Evolutionary conservation across 495 filamentous ascomycete genomes (phyloP).

Genomic region (Penicillium macrosclerotiorum): DNA sequence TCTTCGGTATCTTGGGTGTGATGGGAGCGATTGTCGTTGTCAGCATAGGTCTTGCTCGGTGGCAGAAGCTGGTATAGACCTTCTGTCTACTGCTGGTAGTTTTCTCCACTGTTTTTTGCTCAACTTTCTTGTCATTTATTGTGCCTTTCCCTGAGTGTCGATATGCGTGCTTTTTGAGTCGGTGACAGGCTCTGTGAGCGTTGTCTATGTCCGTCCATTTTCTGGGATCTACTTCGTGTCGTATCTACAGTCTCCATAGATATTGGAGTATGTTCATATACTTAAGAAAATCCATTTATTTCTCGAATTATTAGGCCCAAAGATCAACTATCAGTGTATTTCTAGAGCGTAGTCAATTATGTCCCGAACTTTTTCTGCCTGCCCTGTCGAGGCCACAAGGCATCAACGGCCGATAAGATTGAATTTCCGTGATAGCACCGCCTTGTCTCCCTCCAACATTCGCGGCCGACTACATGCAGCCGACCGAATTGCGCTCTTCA

Average conservation of each 20-base stretch:
- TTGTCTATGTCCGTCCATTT: too few species aligned
- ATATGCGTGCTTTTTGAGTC: conserved; percentile 1
- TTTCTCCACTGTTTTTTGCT: neutral
- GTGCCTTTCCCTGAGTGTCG: conserved; percentile 1
- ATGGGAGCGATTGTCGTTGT: conserved; percentile 59
- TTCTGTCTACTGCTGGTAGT: neutral
- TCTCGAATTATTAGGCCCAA: too few species aligned
- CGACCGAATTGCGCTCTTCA: conserved; percentile 5
- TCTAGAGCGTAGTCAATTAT: too few species aligned
- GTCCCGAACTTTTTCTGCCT: too few species aligned
- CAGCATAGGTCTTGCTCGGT: conserved; percentile 48
- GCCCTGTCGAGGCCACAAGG: conserved; percentile 15
- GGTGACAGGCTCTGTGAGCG: conserved; percentile 5
- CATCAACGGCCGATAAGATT: conserved; percentile 18
- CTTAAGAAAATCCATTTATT: too few species aligned
- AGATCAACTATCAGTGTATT: too few species aligned
- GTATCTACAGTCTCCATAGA: too few species aligned
- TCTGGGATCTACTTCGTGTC: too few species aligned
- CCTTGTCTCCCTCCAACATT: conserved; percentile 2
- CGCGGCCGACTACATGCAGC: conserved; percentile 14
- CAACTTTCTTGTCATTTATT: neutral
- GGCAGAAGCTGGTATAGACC: conserved; percentile 40
- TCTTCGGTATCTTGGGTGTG: conserved; percentile 74
- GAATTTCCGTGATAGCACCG: conserved; percentile 17
- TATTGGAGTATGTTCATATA: too few species aligned